Percentiles rank a stretch among this genome's conserved stretches.
These are phyloP conservation scores for Cryptosporidium meleagridis DNA, from an alignment of 169 alveolate species.

Conservation along the genomic window DNA sequence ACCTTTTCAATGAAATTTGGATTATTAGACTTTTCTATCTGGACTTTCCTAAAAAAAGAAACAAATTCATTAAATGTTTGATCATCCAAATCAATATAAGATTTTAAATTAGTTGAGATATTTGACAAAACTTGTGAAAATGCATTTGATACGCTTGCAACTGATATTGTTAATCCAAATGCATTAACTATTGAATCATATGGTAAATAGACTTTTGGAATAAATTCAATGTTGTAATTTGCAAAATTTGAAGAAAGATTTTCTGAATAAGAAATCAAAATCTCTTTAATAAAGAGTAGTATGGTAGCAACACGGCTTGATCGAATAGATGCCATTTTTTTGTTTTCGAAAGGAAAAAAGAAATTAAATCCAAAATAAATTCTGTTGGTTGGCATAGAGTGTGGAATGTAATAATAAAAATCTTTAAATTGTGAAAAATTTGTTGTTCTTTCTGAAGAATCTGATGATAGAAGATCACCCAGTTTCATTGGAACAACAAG, in stretches of 20 bases:
- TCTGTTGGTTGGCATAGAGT: not conserved
- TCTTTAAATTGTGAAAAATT: slow-evolving; percentile 11
- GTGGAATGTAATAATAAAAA: not conserved
- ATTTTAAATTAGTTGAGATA: not conserved
- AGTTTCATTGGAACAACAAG: not conserved
- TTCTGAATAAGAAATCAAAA: not conserved
- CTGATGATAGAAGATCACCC: not conserved
- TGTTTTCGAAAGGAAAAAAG: slow-evolving; percentile 7
- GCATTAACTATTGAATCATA: not conserved
- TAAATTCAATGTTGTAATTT: not conserved
- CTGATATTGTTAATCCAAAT: not conserved
- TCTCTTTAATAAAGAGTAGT: not conserved
- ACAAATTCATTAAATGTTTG: not conserved
- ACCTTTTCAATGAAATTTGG: not conserved
- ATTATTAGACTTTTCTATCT: too few species aligned
- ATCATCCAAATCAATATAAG: not conserved
- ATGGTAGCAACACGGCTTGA: not conserved
- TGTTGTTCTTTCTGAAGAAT: not conserved
- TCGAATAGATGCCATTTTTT: not conserved
- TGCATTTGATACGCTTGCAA: not conserved
- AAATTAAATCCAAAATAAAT: not conserved
- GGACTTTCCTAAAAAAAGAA: not conserved
- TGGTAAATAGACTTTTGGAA: not conserved
- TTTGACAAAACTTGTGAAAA: not conserved
- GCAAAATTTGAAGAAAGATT: not conserved